phyloP scores from a whole-genome alignment of 2,329 filamentous ascomycete genomes.

The Coniella vitis region DNA sequence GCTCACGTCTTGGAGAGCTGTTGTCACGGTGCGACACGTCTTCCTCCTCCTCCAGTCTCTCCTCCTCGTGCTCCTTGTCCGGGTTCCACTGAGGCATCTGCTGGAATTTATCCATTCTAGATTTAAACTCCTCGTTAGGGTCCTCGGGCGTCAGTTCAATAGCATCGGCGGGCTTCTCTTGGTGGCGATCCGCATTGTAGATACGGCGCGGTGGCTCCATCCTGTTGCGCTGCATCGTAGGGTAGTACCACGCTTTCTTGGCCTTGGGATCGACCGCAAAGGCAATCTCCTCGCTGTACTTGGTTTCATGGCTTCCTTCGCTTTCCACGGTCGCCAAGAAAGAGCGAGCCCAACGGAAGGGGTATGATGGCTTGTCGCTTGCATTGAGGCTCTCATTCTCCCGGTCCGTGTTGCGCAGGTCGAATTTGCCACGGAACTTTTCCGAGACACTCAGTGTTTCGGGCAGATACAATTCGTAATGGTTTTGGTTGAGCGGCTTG shows the following conservation, averaged over 20 bases:
- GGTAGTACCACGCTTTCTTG: slow-evolving; percentile 61
- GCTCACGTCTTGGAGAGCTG: slow-evolving; percentile 13
- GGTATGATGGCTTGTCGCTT: slow-evolving; percentile 39
- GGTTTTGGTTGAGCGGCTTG: slow-evolving; percentile 50
- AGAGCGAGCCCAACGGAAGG: slow-evolving; percentile 53
- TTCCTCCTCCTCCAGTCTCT: slow-evolving; percentile 25
- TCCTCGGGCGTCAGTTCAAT: slow-evolving; percentile 50
- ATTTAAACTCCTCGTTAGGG: slow-evolving; percentile 45
- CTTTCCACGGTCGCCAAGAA: slow-evolving; percentile 58
- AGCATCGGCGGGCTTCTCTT: slow-evolving; percentile 48
- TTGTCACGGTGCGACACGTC: slow-evolving; percentile 18
- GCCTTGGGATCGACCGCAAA: slow-evolving; percentile 37
- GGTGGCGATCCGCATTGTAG: slow-evolving; percentile 45
- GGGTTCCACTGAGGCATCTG: slow-evolving; percentile 44
- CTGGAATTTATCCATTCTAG: slow-evolving; percentile 46
- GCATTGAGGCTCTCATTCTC: slow-evolving; percentile 45
- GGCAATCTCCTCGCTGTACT: slow-evolving; percentile 59
- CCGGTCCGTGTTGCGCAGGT: slow-evolving; percentile 47
- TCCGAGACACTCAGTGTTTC: slow-evolving; percentile 40
- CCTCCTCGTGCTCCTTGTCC: slow-evolving; percentile 33
- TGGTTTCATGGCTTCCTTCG: slow-evolving; percentile 49
- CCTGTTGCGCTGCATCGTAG: slow-evolving; percentile 56
- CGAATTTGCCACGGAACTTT: slow-evolving; percentile 55
- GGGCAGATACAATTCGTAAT: slow-evolving; percentile 62
- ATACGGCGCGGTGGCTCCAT: slow-evolving; percentile 58